Evolutionary conservation across 2,329 filamentous ascomycete species (phyloP).

Genomic region (Eurotiales sp.): DNA sequence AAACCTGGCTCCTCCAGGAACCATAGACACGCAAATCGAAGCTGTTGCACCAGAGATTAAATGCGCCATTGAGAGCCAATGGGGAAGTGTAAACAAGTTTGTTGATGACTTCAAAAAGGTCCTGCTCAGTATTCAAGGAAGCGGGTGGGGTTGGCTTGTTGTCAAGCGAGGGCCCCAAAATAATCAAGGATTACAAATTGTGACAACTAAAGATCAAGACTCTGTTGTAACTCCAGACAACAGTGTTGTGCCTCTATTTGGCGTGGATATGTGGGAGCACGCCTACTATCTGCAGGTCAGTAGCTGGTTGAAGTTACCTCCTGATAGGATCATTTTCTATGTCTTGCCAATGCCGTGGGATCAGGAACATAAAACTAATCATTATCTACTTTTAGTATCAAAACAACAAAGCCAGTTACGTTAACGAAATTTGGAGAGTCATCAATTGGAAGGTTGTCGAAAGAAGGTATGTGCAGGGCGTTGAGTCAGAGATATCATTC

Average conservation of each 20-base stretch:
- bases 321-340: no score
- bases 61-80: constrained; percentile 60
- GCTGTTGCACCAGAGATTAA: constrained; percentile 56
- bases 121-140: constrained; percentile 72
- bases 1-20: constrained; percentile 64
- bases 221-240: constrained; percentile 63
- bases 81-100: constrained; percentile 66
- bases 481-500: constrained; percentile 21
- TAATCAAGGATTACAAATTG: constrained; percentile 56
- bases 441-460: constrained; percentile 88
- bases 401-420: constrained; percentile 92
- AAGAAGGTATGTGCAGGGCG: constrained; percentile 52
- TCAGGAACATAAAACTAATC: background rate
- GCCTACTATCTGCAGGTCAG: constrained; percentile 78
- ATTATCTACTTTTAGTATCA: constrained; percentile 60
- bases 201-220: constrained; percentile 85
- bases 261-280: constrained; percentile 91
- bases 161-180: constrained; percentile 57
- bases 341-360: no score
- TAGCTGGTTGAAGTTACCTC: no score
- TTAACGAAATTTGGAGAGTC: constrained; percentile 84
- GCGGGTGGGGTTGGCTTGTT: constrained; percentile 85
- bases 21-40: constrained; percentile 54
- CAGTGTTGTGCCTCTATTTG: constrained; percentile 67
- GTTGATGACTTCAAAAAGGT: constrained; percentile 61